These are phyloP conservation scores for Aspergillus caelatus DNA, from an alignment of 2,329 filamentous ascomycete species.

Conservation along the genomic window DNA sequence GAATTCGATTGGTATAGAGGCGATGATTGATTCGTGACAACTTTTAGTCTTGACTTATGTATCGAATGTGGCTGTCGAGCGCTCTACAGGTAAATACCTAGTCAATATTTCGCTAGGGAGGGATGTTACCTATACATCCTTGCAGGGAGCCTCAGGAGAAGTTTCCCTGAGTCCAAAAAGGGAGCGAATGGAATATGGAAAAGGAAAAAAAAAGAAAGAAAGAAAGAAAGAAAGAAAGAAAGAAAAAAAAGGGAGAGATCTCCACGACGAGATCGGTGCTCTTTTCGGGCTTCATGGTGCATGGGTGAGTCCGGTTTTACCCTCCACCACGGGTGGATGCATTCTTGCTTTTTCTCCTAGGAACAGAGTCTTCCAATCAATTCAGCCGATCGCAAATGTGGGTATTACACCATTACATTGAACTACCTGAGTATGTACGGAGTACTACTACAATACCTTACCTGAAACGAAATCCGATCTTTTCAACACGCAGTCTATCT, in stretches of 20 bases:
- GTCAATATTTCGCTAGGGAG: background rate
- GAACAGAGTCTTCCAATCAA: conserved; percentile 6
- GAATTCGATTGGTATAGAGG: background rate
- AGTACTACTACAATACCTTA: background rate
- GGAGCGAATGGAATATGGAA: too few species aligned
- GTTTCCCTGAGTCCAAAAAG: too few species aligned
- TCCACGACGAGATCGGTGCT: background rate
- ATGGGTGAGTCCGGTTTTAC: conserved; percentile 4
- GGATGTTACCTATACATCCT: too few species aligned
- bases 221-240: background rate
- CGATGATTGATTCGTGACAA: background rate
- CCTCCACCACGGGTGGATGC: conserved; percentile 12
- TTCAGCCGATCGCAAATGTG: conserved; percentile 1
- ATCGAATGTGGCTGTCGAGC: background rate
- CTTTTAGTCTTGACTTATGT: background rate
- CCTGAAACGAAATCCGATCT: background rate
- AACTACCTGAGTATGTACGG: background rate
- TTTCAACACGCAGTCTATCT: background rate
- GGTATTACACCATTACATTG: background rate
- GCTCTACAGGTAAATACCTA: background rate
- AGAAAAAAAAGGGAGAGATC: background rate
- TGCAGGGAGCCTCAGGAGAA: too few species aligned
- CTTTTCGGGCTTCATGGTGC: background rate
- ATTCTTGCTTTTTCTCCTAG: conserved; percentile 16
- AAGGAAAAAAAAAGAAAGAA: background rate